Percentiles rank a stretch among this genome's conserved stretches.
Evolutionary conservation across 2,329 filamentous ascomycete genomes (phyloP).

Genomic region (Cadophora sp.): DNA sequence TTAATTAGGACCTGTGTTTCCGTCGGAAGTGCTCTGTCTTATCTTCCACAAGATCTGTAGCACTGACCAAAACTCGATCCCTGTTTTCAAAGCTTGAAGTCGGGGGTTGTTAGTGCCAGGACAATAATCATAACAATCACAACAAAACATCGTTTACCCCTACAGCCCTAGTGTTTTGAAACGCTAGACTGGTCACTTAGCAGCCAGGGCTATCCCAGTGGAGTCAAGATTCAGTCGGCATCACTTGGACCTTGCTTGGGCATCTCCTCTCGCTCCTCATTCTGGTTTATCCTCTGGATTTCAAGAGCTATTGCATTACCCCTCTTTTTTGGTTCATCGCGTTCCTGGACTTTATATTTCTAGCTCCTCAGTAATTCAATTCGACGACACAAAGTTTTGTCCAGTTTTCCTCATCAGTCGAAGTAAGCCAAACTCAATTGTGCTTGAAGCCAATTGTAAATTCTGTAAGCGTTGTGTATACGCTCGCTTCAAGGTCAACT

Average conservation of each 20-base stretch:
- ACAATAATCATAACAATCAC: conserved; percentile 10
- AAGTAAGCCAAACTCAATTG: not conserved
- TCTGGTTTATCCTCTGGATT: not conserved
- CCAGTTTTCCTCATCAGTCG: not conserved
- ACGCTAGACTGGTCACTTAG: not conserved
- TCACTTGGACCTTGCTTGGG: not conserved
- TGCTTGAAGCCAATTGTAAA: not conserved
- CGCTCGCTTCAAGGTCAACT: not conserved
- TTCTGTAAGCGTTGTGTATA: not conserved
- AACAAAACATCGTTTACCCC: conserved; percentile 11
- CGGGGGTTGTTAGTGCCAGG: conserved; percentile 1
- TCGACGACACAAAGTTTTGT: not conserved
- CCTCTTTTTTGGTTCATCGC: not conserved
- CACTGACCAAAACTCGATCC: not conserved
- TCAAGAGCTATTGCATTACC: not conserved
- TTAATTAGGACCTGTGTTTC: not conserved
- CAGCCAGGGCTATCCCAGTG: not conserved
- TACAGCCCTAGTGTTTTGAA: not conserved
- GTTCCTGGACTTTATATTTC: not conserved
- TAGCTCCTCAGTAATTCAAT: not conserved
- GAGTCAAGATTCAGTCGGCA: not conserved
- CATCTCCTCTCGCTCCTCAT: not conserved
- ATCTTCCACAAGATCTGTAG: not conserved
- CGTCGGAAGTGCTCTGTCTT: not conserved
- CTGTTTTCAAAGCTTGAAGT: conserved; percentile 1